phyloP scores from a whole-genome alignment of 371 early-diverging fungal species.

The Nematocida parisii region DNA sequence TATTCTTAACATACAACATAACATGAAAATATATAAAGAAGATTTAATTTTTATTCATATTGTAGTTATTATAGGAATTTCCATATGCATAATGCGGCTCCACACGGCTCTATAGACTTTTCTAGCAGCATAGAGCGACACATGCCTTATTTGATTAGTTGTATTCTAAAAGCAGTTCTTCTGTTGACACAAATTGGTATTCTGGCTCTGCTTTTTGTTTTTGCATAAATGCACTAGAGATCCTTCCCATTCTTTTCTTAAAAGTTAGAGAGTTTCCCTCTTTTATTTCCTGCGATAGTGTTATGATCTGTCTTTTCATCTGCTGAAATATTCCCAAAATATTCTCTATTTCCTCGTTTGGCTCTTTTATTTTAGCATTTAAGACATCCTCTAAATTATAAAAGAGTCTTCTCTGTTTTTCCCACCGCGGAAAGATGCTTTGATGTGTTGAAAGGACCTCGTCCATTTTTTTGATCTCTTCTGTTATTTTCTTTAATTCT shows the following conservation, averaged over 20 bases:
- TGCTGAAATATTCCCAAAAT: constrained; percentile 49
- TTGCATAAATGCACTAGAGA: constrained; percentile 46
- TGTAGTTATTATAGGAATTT: too few relatives aligned
- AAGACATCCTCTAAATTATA: constrained; percentile 23
- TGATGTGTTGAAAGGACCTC: constrained; percentile 26
- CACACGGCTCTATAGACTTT: too few relatives aligned
- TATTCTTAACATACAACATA: too few relatives aligned
- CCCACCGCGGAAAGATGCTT: constrained; percentile 45
- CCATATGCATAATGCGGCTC: too few relatives aligned
- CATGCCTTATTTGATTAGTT: not conserved
- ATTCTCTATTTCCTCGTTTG: constrained; percentile 3
- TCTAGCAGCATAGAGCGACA: not conserved
- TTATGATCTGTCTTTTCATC: constrained; percentile 47
- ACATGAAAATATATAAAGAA: too few relatives aligned
- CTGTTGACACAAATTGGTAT: constrained; percentile 23
- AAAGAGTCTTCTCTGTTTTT: constrained; percentile 31
- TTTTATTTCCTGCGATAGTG: constrained; percentile 37
- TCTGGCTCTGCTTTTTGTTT: constrained; percentile 25
- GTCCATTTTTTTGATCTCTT: constrained; percentile 40
- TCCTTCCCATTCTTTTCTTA: constrained; percentile 27
- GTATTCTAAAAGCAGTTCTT: constrained; percentile 26
- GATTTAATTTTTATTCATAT: too few relatives aligned
- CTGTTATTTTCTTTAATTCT: not conserved
- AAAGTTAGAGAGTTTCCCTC: constrained; percentile 20
- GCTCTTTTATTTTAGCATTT: not conserved